Conservation (phyloP, 805 yeast genomes). For the Ogataea nonfermentans region DNA sequence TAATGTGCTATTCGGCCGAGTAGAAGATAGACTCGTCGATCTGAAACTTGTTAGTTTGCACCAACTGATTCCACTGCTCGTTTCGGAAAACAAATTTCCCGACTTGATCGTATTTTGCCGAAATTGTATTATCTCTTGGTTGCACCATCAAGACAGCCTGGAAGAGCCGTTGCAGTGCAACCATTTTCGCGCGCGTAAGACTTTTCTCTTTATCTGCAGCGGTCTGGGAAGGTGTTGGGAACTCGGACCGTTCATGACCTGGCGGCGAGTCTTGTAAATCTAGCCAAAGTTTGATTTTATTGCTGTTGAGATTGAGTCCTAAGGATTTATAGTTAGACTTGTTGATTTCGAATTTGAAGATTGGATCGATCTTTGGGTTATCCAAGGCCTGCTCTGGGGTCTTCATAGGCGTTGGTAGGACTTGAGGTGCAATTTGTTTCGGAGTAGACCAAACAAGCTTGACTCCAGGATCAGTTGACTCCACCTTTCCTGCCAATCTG, state of each 20-base stretch:
- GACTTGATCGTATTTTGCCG: conserved; percentile 27
- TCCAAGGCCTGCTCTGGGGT: conserved; percentile 24
- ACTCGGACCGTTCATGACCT: conserved; percentile 58
- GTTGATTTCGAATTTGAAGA: conserved; percentile 30
- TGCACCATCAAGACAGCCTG: conserved; percentile 39
- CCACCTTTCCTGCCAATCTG: conserved; percentile 20
- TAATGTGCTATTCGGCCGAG: conserved; percentile 10
- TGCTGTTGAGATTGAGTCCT: conserved; percentile 19
- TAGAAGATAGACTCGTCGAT: conserved; percentile 41
- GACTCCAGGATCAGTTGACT: conserved; percentile 13
- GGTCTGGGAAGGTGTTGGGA: conserved; percentile 56
- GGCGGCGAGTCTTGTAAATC: conserved; percentile 44
- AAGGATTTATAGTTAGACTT: conserved; percentile 20
- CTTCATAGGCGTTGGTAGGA: conserved; percentile 26
- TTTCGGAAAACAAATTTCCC: conserved; percentile 48
- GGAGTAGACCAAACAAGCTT: conserved; percentile 17
- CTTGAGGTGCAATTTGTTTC: background rate
- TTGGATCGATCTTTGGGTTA: conserved; percentile 25
- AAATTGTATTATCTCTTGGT: conserved; percentile 4
- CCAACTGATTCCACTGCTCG: conserved; percentile 37
- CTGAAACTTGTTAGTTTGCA: conserved; percentile 30
- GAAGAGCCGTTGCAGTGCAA: conserved; percentile 43
- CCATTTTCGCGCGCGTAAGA: conserved; percentile 31
- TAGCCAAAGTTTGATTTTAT: conserved; percentile 30
- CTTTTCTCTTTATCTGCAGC: conserved; percentile 34